Percentiles rank a stretch among this genome's conserved stretches.
These are phyloP conservation scores for Salicornia ramosissima DNA, from an alignment of 148 eudicot species.

Conservation along the genomic window DNA sequence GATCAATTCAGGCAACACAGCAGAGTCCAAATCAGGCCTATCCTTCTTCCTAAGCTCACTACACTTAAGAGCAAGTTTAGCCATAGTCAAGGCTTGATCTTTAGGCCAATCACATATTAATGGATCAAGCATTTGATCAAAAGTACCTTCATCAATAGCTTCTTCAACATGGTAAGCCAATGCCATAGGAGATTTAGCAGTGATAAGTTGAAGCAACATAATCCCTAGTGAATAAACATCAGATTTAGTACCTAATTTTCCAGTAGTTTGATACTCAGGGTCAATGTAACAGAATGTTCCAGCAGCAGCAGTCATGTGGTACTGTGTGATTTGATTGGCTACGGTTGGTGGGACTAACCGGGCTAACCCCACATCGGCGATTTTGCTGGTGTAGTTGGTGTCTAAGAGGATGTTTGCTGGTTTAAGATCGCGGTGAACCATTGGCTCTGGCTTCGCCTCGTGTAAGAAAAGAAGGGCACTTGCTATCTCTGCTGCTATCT, in stretches of 20 bases:
- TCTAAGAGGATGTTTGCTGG: conserved; percentile 81
- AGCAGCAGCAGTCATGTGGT: conserved; percentile 70
- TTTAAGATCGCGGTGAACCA: conserved; percentile 85
- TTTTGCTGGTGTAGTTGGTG: conserved; percentile 58
- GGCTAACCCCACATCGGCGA: conserved; percentile 74
- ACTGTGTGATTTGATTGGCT: conserved; percentile 49
- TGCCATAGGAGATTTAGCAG: conserved; percentile 68
- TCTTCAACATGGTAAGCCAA: conserved; percentile 47
- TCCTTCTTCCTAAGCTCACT: conserved; percentile 70
- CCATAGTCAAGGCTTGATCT: conserved; percentile 46
- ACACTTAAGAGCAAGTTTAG: conserved; percentile 56
- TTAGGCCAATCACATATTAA: conserved; percentile 61
- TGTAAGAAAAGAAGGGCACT: conserved; percentile 68
- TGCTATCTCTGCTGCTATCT: conserved; percentile 63
- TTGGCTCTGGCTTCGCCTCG: conserved; percentile 64
- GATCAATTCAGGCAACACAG: conserved; percentile 53
- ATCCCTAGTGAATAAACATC: conserved; percentile 79
- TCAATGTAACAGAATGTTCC: conserved; percentile 92
- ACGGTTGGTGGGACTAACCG: conserved; percentile 58
- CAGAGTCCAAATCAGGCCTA: conserved; percentile 60
- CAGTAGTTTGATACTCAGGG: conserved; percentile 87
- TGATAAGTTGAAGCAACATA: conserved; percentile 56
- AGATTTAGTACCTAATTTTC: conserved; percentile 59
- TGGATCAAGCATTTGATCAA: conserved; percentile 55
- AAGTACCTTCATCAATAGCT: conserved; percentile 45